Percentiles rank a stretch among this genome's conserved stretches.
phyloP scores from a whole-genome alignment of 495 filamentous ascomycete genomes.

The Aspergillus diversus region DNA sequence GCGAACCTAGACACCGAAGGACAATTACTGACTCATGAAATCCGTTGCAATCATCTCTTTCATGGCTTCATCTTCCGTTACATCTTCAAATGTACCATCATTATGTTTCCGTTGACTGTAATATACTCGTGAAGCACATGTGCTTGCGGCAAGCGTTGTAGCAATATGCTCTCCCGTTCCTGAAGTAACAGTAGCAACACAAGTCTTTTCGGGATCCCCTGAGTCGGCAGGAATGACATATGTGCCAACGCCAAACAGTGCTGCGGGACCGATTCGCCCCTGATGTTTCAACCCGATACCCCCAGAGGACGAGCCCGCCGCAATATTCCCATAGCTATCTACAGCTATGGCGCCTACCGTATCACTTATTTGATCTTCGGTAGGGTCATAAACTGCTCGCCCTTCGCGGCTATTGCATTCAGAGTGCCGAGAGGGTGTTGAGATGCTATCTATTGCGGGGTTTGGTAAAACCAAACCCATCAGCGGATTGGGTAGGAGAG shows the following conservation, averaged over 20 bases:
- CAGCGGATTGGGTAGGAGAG: background rate
- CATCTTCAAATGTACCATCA: conserved; percentile 62
- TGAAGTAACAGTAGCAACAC: conserved; percentile 80
- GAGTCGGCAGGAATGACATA: conserved; percentile 74
- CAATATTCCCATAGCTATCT: conserved; percentile 82
- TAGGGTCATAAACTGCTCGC: background rate
- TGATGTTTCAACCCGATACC: conserved; percentile 98
- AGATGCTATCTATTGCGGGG: conserved; percentile 10
- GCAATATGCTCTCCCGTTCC: conserved; percentile 98
- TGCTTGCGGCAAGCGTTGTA: conserved; percentile 79
- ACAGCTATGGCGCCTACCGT: conserved; percentile 95
- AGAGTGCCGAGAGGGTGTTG: background rate
- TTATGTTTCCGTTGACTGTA: conserved; percentile 60
- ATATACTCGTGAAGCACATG: conserved; percentile 77
- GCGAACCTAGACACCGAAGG: background rate
- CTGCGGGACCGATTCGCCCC: conserved; percentile 88
- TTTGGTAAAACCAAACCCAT: background rate
- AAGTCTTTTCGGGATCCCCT: conserved; percentile 60
- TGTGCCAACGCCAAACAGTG: conserved; percentile 87
- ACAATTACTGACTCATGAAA: conserved; percentile 64
- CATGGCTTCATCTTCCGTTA: conserved; percentile 73
- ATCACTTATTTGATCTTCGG: conserved; percentile 70
- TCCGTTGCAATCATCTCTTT: conserved; percentile 71
- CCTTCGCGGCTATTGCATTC: background rate
- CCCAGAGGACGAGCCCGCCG: conserved; percentile 97